Percentiles rank a stretch among this genome's conserved stretches.
Conservation (phyloP, 441 rosid genomes). For the Arabidopsis hybrid region DNA sequence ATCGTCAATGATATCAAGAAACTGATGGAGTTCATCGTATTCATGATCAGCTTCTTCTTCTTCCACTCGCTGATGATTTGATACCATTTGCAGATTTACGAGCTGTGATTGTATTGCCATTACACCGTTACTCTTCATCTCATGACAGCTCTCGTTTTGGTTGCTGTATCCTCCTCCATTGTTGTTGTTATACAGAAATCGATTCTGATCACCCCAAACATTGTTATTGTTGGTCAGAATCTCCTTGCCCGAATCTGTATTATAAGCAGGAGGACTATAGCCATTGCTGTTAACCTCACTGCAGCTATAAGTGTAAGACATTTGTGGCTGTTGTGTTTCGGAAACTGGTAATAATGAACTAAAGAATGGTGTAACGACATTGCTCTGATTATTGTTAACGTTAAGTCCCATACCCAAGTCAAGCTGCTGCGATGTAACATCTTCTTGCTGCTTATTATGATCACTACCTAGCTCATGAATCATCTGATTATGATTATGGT, state of each 20-base stretch:
- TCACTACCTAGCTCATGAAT: slow-evolving; percentile 43
- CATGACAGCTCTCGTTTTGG: slow-evolving; percentile 28
- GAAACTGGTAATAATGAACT: slow-evolving; percentile 31
- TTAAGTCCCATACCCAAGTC: slow-evolving; percentile 86
- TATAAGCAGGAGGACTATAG: slow-evolving; percentile 43
- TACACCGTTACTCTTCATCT: slow-evolving; percentile 42
- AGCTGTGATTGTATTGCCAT: slow-evolving; percentile 64
- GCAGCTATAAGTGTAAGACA: slow-evolving; percentile 49
- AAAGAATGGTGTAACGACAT: slow-evolving; percentile 41
- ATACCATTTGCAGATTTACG: slow-evolving; percentile 51
- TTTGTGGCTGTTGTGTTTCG: slow-evolving; percentile 43
- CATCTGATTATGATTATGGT: slow-evolving; percentile 24
- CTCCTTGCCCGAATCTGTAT: slow-evolving; percentile 57
- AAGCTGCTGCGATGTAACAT: slow-evolving; percentile 68
- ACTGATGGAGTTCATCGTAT: slow-evolving; percentile 79
- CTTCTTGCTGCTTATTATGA: slow-evolving; percentile 38
- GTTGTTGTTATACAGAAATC: slow-evolving; percentile 38
- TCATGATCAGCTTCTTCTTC: slow-evolving; percentile 53
- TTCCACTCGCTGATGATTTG: slow-evolving; percentile 53
- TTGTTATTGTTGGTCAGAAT: slow-evolving; percentile 9
- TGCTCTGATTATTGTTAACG: slow-evolving; percentile 30
- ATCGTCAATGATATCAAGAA: slow-evolving; percentile 81
- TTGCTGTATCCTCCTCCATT: slow-evolving; percentile 50
- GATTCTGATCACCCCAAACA: slow-evolving; percentile 30
- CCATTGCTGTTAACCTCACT: slow-evolving; percentile 36